A percentile compares a stretch with the other conserved stretches of the same genome.
These are phyloP conservation scores for Pyricularia sp. DNA, from an alignment of 2,329 filamentous ascomycete genomes.

Conservation along the genomic window DNA sequence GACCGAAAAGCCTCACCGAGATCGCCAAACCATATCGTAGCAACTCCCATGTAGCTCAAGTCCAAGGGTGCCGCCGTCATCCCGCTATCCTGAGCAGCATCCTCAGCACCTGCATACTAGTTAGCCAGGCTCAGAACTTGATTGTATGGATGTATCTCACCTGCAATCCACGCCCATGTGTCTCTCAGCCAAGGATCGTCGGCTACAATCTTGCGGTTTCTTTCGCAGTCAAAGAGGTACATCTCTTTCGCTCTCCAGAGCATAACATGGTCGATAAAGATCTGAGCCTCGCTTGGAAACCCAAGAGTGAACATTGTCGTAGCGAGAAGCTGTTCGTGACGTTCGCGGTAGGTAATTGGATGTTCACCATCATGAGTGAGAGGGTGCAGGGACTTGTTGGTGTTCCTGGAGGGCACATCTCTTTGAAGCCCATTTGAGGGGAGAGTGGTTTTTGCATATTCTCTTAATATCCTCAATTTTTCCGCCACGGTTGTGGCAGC, in stretches of 20 bases:
- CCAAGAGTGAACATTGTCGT: conserved; percentile 30
- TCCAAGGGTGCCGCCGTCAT: conserved; percentile 59
- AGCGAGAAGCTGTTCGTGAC: conserved; percentile 41
- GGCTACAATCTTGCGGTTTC: conserved; percentile 52
- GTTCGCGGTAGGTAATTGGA: conserved; percentile 27
- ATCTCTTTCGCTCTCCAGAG: conserved; percentile 46
- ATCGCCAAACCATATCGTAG: conserved; percentile 57
- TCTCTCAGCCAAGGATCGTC: conserved; percentile 66
- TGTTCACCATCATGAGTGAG: conserved; percentile 4
- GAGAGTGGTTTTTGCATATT: conserved; percentile 15
- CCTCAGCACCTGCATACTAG: conserved; percentile 39
- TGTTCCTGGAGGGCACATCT: neutral
- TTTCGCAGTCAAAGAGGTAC: conserved; percentile 50
- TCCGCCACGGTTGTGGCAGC: conserved; percentile 29
- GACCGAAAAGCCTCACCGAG: conserved; percentile 36
- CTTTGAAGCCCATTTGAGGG: conserved; percentile 3
- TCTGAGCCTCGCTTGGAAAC: conserved; percentile 37
- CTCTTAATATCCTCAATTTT: conserved; percentile 34
- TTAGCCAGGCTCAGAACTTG: neutral
- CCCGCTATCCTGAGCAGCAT: conserved; percentile 50
- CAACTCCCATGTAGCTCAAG: conserved; percentile 62
- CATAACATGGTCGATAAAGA: conserved; percentile 43
- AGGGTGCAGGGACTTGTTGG: neutral
- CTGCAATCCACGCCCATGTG: conserved; percentile 64
- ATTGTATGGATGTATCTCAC: conserved; percentile 23